Conservation (phyloP, 164 flowering plant genomes). For the Macadamia tetraphylla region DNA sequence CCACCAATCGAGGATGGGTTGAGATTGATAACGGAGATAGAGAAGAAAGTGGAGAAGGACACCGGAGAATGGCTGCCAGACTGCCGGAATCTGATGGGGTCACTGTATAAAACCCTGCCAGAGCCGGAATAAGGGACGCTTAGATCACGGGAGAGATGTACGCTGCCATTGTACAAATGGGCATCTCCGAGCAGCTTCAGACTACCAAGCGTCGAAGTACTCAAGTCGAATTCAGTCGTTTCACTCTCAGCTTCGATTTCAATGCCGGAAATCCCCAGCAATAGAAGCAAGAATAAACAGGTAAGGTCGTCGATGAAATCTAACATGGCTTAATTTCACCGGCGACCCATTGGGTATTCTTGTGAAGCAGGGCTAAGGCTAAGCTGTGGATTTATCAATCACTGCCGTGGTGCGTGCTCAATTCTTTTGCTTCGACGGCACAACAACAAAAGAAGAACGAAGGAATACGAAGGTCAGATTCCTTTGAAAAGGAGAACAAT, state of each 20-base stretch:
- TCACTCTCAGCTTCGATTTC: slow-evolving; percentile 5
- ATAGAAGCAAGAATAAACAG: slow-evolving; percentile 1
- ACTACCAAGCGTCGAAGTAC: slow-evolving; percentile 45
- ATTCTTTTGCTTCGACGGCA: background rate
- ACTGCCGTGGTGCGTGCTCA: no score
- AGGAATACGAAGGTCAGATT: slow-evolving; percentile 20
- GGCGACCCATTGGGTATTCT: slow-evolving; percentile 17
- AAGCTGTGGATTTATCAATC: no score
- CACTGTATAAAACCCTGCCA: slow-evolving; percentile 57
- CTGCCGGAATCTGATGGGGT: slow-evolving; percentile 57
- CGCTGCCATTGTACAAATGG: slow-evolving; percentile 57
- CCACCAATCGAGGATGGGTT: slow-evolving; percentile 89
- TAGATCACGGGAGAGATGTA: slow-evolving; percentile 69
- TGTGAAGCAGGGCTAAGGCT: background rate
- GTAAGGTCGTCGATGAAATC: background rate
- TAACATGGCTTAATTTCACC: slow-evolving; percentile 24
- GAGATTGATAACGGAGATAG: slow-evolving; percentile 61
- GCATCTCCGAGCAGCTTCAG: slow-evolving; percentile 89
- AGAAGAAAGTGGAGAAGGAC: slow-evolving; percentile 74
- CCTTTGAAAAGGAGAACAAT: slow-evolving; percentile 19
- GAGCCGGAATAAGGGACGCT: slow-evolving; percentile 77
- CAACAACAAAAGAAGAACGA: background rate
- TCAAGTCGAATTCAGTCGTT: slow-evolving; percentile 61
- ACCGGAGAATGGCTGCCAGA: slow-evolving; percentile 27
- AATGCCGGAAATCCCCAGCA: slow-evolving; percentile 7